Evolutionary conservation across 345 rosid genomes (phyloP), one percentile per base, ranked within the genome.

Genomic region (Kernera saxatilis): DNA sequence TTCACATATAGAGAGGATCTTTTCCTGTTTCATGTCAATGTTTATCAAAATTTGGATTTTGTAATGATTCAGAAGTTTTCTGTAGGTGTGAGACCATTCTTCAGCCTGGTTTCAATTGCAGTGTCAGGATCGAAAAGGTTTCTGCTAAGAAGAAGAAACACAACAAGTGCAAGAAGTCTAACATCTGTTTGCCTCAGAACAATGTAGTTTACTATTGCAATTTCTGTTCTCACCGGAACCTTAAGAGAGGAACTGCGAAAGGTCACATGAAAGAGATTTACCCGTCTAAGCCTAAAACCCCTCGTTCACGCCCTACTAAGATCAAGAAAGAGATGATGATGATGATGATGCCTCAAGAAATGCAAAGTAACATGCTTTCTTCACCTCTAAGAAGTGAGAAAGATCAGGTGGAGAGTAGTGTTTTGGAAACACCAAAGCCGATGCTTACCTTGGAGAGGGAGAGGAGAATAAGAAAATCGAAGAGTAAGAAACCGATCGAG

Each of bases 31-130:
- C 5, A 11, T 35, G 8, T 13, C 8, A 1, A 1, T 2, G 40
- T 15, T 17, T 29, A 32, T 19, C 25, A 5, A 67, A 33, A 33
- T 1, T 29, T 41, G 3, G 44, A 32, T 14, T 17, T 9, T 12
- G 58, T 58, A 32, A 19, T 69, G 40, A 23, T 35, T 54, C 2
- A 15, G 53, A 19, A 12, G n/a, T 5, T 32, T 43, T 26, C 0
- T 26, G 68, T 76, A 88, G 95, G 73, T 91, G 99, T 33, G 93
- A 88, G 82, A 88, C 91, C 14, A 66, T 86, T 78, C 94, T 94
- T 75, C 79, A 81, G 43, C 92, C 96, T 50, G 95, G 73, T 0
- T 39, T 59, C 46, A 74, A 74, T 50, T 74, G 73, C 35, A 67
- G 50, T 15, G 68, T 74, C 3, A 67, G 78, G 23, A 67, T 74